Conservation (phyloP, 441 rosid genomes). For the Isatis lusitanica region DNA sequence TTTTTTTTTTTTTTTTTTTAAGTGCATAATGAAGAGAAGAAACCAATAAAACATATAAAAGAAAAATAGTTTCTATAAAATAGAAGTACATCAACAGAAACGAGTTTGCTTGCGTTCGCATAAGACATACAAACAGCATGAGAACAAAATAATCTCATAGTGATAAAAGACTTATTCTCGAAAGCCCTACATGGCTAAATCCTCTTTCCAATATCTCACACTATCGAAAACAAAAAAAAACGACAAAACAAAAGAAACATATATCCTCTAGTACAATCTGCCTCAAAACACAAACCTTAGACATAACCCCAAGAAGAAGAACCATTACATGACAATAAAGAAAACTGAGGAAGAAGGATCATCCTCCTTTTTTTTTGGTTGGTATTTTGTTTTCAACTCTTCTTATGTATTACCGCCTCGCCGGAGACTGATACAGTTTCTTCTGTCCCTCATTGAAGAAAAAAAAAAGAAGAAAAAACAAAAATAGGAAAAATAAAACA, state of each 20-base stretch:
- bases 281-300: slow-evolving; percentile 43
- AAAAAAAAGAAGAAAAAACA: slow-evolving; percentile 57
- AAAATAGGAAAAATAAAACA: slow-evolving; percentile 45
- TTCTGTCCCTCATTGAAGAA: slow-evolving; percentile 62
- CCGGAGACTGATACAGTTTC: slow-evolving; percentile 60
- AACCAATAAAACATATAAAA: slow-evolving; percentile 11
- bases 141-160: slow-evolving; percentile 44
- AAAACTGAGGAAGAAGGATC: slow-evolving; percentile 32
- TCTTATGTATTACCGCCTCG: slow-evolving; percentile 59
- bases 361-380: slow-evolving; percentile 23
- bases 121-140: slow-evolving; percentile 43
- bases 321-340: slow-evolving; percentile 44
- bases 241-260: slow-evolving; percentile 31
- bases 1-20: background rate
- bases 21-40: background rate
- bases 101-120: slow-evolving; percentile 37
- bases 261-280: slow-evolving; percentile 60
- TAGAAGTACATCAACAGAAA: slow-evolving; percentile 36
- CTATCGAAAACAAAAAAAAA: slow-evolving; percentile 54
- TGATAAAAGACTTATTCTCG: slow-evolving; percentile 53
- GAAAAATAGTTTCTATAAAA: slow-evolving; percentile 32
- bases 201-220: slow-evolving; percentile 55
- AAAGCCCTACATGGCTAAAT: slow-evolving; percentile 71
- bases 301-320: slow-evolving; percentile 44
- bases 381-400: slow-evolving; percentile 32